Evolutionary conservation across 2,329 filamentous ascomycete species (phyloP), one percentile per base, ranked within the genome.

Genomic region (Penicillium glabrum): DNA sequence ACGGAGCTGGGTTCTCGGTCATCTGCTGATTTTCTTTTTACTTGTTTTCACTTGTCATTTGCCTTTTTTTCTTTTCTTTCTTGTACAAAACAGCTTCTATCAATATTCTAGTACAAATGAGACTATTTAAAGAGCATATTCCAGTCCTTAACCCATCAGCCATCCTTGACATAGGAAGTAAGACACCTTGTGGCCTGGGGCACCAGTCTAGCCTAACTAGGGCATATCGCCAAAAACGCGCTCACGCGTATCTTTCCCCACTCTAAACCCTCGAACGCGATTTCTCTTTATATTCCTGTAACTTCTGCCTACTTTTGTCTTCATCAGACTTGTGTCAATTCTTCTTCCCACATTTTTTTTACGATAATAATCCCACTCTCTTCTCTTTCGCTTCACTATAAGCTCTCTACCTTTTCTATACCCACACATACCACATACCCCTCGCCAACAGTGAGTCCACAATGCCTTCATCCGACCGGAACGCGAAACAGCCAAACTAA

Each of bases 211-310:
- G 61, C 69, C 66, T 24, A 29, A 70, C 58, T 49, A 44, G 65
- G 65, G 61, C 59, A 72, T 71, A 72, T 71, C 65, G 64, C 67
- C 64, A 67, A 61, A 59, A 61, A 59, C 62, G 66, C 61, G 61
- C 66, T 51, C 62, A 62, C 67, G 69, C 61, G 67, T 69, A 50
- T 29, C 37, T 24, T 61, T 68, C 67, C 66, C 67, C 67, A 68
- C 69, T 64, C 51, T 33, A 24, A 59, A 62, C 59, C 60, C 60
- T 54, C 59, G 29, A 65, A 65, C 68, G 66, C 67, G 67, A 67
- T 62, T 61, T 63, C 58, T 59, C 59, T 60, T 60, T 63, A 58
- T 59, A 66, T 60, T 62, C 61, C 58, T 53, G 59, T 53, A 54
- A 56, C 54, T 63, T 61, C 51, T 54, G 51, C 55, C 58, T 48